Evolutionary conservation across 345 rosid species (phyloP).

Genomic region (Cardamine chenopodiifolia): DNA sequence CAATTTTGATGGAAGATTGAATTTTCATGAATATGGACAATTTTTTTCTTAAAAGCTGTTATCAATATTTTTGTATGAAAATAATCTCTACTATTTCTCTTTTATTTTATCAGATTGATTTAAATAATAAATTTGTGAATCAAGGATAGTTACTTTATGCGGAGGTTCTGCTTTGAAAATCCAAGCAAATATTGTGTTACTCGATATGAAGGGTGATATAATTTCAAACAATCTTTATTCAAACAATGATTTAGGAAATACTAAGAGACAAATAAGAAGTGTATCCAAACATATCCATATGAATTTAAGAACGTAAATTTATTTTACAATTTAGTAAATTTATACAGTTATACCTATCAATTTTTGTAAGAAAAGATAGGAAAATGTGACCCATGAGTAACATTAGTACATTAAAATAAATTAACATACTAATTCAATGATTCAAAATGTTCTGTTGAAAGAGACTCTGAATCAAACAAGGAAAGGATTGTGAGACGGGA

Average conservation of each 20-base stretch:
- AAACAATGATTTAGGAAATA: background rate
- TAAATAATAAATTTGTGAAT: too few species aligned
- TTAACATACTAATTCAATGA: background rate
- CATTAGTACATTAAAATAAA: too few species aligned
- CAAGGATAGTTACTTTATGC: background rate
- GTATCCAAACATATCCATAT: background rate
- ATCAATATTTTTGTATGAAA: slow-evolving; percentile 7
- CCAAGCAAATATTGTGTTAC: background rate
- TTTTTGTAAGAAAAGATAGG: background rate
- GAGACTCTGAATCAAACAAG: slow-evolving; percentile 56
- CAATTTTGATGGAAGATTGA: too few species aligned
- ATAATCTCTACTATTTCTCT: background rate
- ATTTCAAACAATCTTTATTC: background rate
- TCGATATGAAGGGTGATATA: too few species aligned
- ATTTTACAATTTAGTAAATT: background rate
- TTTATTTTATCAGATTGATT: background rate
- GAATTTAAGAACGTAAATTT: background rate
- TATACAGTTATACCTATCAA: background rate
- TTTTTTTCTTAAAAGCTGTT: background rate
- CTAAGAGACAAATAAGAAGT: background rate
- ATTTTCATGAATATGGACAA: too few species aligned
- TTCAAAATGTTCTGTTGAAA: background rate
- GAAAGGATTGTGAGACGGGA: slow-evolving; percentile 85
- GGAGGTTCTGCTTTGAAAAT: background rate
- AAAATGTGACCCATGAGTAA: background rate